A percentile compares a stretch with the other conserved stretches of the same genome.
Conservation (phyloP, 2,329 filamentous ascomycete species). For the Penicillium sp. region DNA sequence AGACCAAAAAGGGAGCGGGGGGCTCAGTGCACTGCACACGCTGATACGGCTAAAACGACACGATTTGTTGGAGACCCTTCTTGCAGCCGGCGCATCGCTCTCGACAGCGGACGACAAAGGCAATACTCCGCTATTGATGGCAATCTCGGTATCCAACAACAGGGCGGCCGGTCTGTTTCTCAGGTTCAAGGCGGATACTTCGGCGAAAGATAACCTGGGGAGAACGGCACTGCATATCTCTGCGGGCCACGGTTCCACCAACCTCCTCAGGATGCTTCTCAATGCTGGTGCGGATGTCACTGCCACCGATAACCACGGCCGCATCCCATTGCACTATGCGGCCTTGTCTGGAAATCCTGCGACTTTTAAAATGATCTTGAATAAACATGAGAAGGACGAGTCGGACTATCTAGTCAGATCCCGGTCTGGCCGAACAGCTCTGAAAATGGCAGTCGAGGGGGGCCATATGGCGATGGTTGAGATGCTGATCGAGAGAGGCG, state of each 20-base stretch:
- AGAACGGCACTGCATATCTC: conserved; percentile 1
- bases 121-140: conserved; percentile 1
- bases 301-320: not conserved
- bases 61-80: conserved; percentile 1
- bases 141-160: conserved; percentile 1
- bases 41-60: not conserved
- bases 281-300: not conserved
- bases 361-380: not conserved
- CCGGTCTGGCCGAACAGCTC: not conserved
- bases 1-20: not conserved
- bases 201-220: not conserved
- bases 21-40: conserved; percentile 3
- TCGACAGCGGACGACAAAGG: not conserved
- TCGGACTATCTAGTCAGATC: not conserved
- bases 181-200: not conserved
- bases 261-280: not conserved
- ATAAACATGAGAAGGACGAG: not conserved
- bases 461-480: not conserved
- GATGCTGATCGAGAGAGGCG: not conserved
- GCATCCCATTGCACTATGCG: conserved; percentile 5
- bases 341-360: not conserved
- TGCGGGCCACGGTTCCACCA: not conserved
- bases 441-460: not conserved
- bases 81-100: conserved; percentile 1
- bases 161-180: not conserved